Evolutionary conservation across 2,329 filamentous ascomycete genomes (phyloP).

Genomic region (Penicillium polonicum): DNA sequence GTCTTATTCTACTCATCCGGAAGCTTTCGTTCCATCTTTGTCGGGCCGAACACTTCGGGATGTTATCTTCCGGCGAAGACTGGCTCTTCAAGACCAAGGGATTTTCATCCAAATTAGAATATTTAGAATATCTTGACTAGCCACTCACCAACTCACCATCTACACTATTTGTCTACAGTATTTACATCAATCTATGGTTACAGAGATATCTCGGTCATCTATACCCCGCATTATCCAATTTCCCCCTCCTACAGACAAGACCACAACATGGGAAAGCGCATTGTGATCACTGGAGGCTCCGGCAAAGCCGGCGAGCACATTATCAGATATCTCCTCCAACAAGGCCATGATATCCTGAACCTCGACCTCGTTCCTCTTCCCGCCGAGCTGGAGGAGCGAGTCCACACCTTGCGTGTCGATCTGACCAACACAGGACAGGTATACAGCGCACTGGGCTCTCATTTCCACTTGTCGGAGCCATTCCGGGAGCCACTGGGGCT

Average conservation of each 20-base stretch:
- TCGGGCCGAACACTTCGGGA: constrained; percentile 4
- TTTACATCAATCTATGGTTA: not conserved
- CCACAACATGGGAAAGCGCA: constrained; percentile 37
- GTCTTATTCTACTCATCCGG: not conserved
- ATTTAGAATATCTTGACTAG: not conserved
- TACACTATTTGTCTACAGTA: not conserved
- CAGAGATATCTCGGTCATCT: too few species aligned
- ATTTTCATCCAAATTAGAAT: not conserved
- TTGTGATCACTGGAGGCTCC: constrained; percentile 57
- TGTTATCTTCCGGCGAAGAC: constrained; percentile 1
- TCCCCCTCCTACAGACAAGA: not conserved
- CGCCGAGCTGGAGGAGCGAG: constrained; percentile 36
- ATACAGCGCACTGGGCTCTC: constrained; percentile 56
- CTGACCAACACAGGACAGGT: constrained; percentile 57
- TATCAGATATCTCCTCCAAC: constrained; percentile 53
- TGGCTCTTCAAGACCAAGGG: not conserved
- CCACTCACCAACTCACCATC: not conserved
- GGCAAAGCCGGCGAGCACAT: constrained; percentile 57
- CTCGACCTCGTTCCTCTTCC: constrained; percentile 52
- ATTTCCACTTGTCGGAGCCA: constrained; percentile 52
- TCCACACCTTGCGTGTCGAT: constrained; percentile 57
- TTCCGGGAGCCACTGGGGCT: constrained; percentile 39
- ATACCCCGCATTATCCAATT: not conserved
- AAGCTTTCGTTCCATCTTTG: constrained; percentile 1
- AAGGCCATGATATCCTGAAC: constrained; percentile 55